A percentile compares a stretch with the other conserved stretches of the same genome.
Evolutionary conservation across 768 basidiomycete species (phyloP).

Genomic region (Xerocomus potaroensis): DNA sequence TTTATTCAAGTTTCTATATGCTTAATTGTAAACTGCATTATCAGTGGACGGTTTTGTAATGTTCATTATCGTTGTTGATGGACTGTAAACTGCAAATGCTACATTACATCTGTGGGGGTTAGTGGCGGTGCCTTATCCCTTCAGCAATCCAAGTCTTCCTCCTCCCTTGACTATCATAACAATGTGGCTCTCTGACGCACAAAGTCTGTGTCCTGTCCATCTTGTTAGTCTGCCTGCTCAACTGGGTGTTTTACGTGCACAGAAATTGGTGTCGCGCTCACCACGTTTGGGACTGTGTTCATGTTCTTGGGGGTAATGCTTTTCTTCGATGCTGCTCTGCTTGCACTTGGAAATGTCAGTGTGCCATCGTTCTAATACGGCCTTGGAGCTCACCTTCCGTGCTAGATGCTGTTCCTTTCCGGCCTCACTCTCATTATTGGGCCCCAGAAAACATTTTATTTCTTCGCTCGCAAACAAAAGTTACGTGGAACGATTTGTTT

Average conservation of each 20-base stretch:
- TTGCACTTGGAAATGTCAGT: slow-evolving; percentile 94
- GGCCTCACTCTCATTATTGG: slow-evolving; percentile 97
- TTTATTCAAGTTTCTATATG: slow-evolving; percentile 26
- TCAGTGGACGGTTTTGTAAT: slow-evolving; percentile 13
- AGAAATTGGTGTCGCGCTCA: slow-evolving; percentile 97
- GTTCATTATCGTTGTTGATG: slow-evolving; percentile 1
- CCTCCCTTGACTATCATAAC: background rate
- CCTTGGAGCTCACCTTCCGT: background rate
- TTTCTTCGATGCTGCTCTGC: slow-evolving; percentile 92
- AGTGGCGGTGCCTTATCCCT: slow-evolving; percentile 25
- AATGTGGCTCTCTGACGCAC: slow-evolving; percentile 55
- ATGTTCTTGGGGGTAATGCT: slow-evolving; percentile 95
- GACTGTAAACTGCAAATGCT: too few relatives aligned
- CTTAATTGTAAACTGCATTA: slow-evolving; percentile 23
- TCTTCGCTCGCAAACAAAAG: slow-evolving; percentile 95
- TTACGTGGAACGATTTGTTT: slow-evolving; percentile 87
- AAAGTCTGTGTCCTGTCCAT: slow-evolving; percentile 31
- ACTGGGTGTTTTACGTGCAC: slow-evolving; percentile 10
- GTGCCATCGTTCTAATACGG: background rate
- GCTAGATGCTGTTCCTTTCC: slow-evolving; percentile 83
- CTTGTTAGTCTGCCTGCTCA: background rate
- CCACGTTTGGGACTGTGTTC: slow-evolving; percentile 91
- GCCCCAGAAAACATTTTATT: slow-evolving; percentile 95
- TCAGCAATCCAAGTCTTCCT: background rate
- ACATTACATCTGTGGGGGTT: background rate